A percentile compares a stretch with the other conserved stretches of the same genome.
These are phyloP conservation scores for Vitis vinifera DNA, from an alignment of 164 flowering plant genomes.

Conservation along the genomic window DNA sequence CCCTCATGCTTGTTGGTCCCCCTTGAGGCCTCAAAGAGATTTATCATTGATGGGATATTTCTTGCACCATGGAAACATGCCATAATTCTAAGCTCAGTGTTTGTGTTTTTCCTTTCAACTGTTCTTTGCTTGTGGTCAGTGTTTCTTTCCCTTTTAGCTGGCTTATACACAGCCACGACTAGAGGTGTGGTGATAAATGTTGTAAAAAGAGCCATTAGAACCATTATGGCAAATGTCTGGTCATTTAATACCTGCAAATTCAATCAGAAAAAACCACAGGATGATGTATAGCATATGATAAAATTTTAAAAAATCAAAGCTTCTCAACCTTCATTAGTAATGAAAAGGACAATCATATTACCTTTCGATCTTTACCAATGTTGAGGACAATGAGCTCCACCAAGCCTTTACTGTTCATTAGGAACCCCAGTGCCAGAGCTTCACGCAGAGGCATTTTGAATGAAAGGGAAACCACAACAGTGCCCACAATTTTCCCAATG, in stretches of 20 bases:
- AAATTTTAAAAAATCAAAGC: background rate
- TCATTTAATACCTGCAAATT: slow-evolving; percentile 50
- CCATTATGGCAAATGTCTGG: slow-evolving; percentile 58
- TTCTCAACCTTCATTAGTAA: background rate
- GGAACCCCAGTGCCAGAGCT: slow-evolving; percentile 63
- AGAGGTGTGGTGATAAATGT: slow-evolving; percentile 73
- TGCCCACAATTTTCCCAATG: slow-evolving; percentile 75
- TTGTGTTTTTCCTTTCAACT: slow-evolving; percentile 35
- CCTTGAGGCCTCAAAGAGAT: slow-evolving; percentile 63
- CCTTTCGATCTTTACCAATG: slow-evolving; percentile 79
- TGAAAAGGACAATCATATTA: slow-evolving; percentile 9
- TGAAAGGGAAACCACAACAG: slow-evolving; percentile 46
- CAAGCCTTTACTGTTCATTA: slow-evolving; percentile 86
- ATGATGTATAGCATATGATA: background rate
- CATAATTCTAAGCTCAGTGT: slow-evolving; percentile 48
- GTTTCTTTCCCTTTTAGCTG: slow-evolving; percentile 33
- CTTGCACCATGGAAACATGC: slow-evolving; percentile 54
- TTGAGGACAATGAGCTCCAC: slow-evolving; percentile 91
- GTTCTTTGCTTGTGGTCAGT: slow-evolving; percentile 51
- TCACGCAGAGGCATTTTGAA: slow-evolving; percentile 51
- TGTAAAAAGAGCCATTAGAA: slow-evolving; percentile 71
- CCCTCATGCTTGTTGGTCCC: slow-evolving; percentile 37
- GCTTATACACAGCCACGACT: slow-evolving; percentile 55
- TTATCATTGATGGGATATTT: slow-evolving; percentile 59
- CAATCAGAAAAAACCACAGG: background rate